Conservation (phyloP, 495 filamentous ascomycete species). For the Hypoxylon rickii region DNA sequence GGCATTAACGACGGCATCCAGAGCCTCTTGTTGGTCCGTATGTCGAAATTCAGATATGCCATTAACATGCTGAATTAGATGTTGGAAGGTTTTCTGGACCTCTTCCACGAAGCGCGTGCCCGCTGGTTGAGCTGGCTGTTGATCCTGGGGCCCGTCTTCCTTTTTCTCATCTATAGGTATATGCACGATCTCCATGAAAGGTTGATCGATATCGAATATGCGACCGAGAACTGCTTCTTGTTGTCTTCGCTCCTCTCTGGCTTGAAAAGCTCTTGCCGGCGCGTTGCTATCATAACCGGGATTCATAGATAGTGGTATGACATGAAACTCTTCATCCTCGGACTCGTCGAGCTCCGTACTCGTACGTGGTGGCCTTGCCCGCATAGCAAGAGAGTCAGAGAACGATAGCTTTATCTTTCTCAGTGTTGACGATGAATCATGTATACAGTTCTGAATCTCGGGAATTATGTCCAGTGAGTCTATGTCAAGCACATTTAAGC, state of each 20-base stretch:
- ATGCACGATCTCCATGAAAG: conserved; percentile 31
- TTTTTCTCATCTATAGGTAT: conserved; percentile 37
- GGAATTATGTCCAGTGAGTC: conserved; percentile 58
- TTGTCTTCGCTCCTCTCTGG: conserved; percentile 53
- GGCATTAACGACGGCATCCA: conserved; percentile 51
- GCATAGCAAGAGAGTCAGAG: conserved; percentile 53
- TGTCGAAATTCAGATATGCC: conserved; percentile 31
- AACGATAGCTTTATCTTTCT: conserved; percentile 61
- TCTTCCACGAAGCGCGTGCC: conserved; percentile 48
- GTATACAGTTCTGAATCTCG: conserved; percentile 59
- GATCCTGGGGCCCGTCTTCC: conserved; percentile 33
- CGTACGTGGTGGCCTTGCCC: conserved; percentile 55
- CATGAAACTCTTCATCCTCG: conserved; percentile 54
- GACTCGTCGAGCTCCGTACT: conserved; percentile 57
- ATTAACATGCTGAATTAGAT: conserved; percentile 42
- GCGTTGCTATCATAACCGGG: conserved; percentile 37
- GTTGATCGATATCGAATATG: conserved; percentile 57
- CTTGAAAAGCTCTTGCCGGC: conserved; percentile 46
- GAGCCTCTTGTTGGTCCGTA: conserved; percentile 40
- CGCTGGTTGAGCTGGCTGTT: conserved; percentile 22
- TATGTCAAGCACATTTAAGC: conserved; percentile 60
- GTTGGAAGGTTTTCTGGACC: conserved; percentile 43
- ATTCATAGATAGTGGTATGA: conserved; percentile 24
- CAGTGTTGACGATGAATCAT: conserved; percentile 55
- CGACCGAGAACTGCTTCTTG: conserved; percentile 60